phyloP scores from a whole-genome alignment of 148 eudicot genomes.

The Amaranthus cruentus region DNA sequence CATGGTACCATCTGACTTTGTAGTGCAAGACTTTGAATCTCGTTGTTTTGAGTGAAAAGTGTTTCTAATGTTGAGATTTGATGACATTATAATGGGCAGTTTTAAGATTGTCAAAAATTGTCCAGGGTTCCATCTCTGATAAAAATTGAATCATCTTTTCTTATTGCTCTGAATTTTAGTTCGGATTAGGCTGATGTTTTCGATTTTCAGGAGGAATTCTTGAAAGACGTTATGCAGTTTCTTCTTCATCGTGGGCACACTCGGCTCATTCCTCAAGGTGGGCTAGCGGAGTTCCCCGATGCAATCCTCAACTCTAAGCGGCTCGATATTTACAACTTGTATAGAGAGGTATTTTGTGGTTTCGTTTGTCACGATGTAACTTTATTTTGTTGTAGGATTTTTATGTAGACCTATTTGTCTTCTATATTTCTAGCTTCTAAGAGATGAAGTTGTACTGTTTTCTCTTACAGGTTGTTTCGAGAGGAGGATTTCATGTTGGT shows the following conservation, averaged over 20 bases:
- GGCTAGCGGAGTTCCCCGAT: conserved; percentile 93
- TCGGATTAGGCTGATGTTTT: not conserved
- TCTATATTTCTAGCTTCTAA: not conserved
- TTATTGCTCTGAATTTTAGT: not conserved
- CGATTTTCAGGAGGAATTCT: conserved; percentile 69
- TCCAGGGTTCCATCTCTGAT: not conserved
- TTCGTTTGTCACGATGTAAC: not conserved
- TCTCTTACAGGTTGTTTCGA: conserved; percentile 73
- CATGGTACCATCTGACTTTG: not conserved
- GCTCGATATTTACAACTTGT: conserved; percentile 85
- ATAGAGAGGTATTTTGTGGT: conserved; percentile 70
- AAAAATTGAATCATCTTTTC: not conserved
- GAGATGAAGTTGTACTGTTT: conserved; percentile 4
- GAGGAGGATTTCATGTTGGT: conserved; percentile 99
- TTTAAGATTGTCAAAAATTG: conserved; percentile 5
- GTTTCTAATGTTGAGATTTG: not conserved
- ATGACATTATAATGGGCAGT: not conserved
- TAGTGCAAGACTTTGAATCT: not conserved
- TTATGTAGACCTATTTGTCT: not conserved
- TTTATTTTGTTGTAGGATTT: not conserved
- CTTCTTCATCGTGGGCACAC: conserved; percentile 89
- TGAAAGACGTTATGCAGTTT: conserved; percentile 95
- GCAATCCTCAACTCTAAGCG: conserved; percentile 95
- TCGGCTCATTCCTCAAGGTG: conserved; percentile 97
- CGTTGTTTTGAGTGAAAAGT: not conserved